phyloP scores from a whole-genome alignment of 1,284 basidiomycete species.

The Fomitopsis betulina region DNA sequence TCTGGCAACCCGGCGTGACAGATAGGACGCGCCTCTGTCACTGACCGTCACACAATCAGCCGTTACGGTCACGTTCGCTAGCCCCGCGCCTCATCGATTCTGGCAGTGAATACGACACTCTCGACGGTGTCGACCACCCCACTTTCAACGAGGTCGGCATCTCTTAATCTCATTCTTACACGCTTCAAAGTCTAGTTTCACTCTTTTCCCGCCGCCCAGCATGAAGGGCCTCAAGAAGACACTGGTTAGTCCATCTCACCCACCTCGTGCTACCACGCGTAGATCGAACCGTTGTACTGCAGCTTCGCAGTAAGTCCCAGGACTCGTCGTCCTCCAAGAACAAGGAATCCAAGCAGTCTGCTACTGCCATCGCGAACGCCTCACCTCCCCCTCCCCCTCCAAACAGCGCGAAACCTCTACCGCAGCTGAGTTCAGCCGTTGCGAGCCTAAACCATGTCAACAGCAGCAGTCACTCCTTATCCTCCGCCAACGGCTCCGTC shows the following conservation, averaged over 20 bases:
- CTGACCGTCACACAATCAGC: conserved; percentile 18
- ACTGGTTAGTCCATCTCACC: conserved; percentile 46
- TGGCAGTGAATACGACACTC: conserved; percentile 22
- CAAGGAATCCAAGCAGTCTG: conserved; percentile 52
- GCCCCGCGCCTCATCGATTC: conserved; percentile 28
- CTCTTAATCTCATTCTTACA: conserved; percentile 1
- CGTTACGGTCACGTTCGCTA: conserved; percentile 19
- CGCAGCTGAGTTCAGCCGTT: conserved; percentile 37
- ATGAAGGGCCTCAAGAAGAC: conserved; percentile 94
- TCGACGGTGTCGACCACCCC: conserved; percentile 18
- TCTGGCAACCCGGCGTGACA: conserved; percentile 3
- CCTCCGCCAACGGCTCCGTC: conserved; percentile 39
- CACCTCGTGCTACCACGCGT: conserved; percentile 15
- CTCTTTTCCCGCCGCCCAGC: conserved; percentile 3
- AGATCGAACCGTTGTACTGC: conserved; percentile 16
- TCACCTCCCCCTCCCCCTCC: conserved; percentile 63
- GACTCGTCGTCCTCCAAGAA: conserved; percentile 66
- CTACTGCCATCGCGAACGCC: conserved; percentile 39
- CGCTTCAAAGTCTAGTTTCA: conserved; percentile 10
- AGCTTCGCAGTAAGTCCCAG: conserved; percentile 66
- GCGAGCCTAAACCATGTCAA: conserved; percentile 37
- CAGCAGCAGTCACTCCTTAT: conserved; percentile 40
- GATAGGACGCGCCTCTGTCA: conserved; percentile 20
- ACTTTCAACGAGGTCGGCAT: background rate
- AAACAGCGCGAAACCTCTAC: conserved; percentile 58